Conservation (phyloP, 2,329 filamentous ascomycete species). For the Salinomyces thailandicus region DNA sequence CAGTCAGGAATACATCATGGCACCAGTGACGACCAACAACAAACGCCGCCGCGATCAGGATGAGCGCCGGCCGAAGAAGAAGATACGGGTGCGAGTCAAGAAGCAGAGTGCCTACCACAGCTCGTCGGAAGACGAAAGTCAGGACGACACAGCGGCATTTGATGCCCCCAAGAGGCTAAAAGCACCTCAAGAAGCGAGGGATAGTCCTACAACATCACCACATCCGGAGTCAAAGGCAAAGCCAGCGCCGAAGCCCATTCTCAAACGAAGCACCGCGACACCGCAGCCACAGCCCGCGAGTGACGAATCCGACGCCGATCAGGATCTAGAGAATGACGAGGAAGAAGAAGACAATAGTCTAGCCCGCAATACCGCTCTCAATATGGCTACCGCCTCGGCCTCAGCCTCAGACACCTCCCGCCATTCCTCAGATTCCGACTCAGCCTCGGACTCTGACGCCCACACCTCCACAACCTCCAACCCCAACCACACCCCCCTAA, state of each 20-base stretch:
- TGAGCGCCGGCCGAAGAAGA: slow-evolving; percentile 44
- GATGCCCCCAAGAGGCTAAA: slow-evolving; percentile 16
- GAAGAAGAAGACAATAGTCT: slow-evolving; percentile 26
- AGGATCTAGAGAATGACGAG: slow-evolving; percentile 6
- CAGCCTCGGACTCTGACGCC: not conserved
- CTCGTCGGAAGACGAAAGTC: slow-evolving; percentile 48
- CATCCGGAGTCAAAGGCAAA: not conserved
- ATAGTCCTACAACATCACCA: slow-evolving; percentile 1
- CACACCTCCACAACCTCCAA: not conserved
- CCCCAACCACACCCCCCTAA: slow-evolving; percentile 16
- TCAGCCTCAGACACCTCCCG: not conserved
- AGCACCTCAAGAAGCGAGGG: not conserved
- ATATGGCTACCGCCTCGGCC: slow-evolving; percentile 4
- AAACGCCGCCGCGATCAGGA: slow-evolving; percentile 42
- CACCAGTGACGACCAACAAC: slow-evolving; percentile 11
- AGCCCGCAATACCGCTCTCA: slow-evolving; percentile 22
- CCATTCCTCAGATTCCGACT: not conserved
- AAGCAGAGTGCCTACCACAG: slow-evolving; percentile 56
- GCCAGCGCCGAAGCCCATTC: slow-evolving; percentile 3
- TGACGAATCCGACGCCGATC: not conserved
- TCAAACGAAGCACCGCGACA: not conserved
- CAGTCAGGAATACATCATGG: slow-evolving; percentile 3
- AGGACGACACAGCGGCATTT: slow-evolving; percentile 11
- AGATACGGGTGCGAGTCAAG: slow-evolving; percentile 46
- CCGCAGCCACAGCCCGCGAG: not conserved